phyloP scores from a whole-genome alignment of 495 filamentous ascomycete species.

The Neurospora sp. region DNA sequence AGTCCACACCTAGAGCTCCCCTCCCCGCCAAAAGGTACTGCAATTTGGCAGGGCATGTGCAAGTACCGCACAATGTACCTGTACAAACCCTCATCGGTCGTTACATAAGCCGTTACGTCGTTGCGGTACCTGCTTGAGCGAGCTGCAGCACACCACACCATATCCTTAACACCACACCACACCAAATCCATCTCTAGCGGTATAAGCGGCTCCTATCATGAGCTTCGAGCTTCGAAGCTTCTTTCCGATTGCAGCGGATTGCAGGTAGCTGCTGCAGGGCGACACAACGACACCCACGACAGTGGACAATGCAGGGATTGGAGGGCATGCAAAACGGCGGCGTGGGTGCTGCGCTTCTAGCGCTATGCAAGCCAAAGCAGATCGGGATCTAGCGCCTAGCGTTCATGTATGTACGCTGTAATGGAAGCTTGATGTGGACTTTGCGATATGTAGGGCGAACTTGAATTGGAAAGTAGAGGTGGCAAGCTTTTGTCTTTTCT shows the following conservation, averaged over 20 bases:
- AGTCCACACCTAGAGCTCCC: background rate
- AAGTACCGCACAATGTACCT: background rate
- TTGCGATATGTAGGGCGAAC: background rate
- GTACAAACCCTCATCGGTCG: background rate
- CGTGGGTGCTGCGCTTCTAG: background rate
- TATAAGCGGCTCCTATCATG: background rate
- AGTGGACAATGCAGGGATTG: background rate
- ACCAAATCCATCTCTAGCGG: background rate
- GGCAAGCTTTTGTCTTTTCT: background rate
- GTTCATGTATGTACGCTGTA: background rate
- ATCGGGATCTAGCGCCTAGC: background rate
- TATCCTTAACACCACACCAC: background rate
- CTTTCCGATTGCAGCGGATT: background rate
- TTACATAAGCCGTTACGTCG: background rate
- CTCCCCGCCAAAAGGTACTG: background rate
- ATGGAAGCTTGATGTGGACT: background rate
- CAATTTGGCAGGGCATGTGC: background rate
- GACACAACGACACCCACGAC: background rate
- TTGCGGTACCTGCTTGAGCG: background rate
- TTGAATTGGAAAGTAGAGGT: background rate
- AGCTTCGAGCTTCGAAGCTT: background rate
- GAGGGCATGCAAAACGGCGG: background rate
- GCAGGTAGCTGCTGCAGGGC: background rate
- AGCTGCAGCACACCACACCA: background rate
- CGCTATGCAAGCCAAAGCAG: background rate